Evolutionary conservation across 2,329 filamentous ascomycete species (phyloP), one percentile per base, ranked within the genome.

Genomic region (Penicillium sp.): DNA sequence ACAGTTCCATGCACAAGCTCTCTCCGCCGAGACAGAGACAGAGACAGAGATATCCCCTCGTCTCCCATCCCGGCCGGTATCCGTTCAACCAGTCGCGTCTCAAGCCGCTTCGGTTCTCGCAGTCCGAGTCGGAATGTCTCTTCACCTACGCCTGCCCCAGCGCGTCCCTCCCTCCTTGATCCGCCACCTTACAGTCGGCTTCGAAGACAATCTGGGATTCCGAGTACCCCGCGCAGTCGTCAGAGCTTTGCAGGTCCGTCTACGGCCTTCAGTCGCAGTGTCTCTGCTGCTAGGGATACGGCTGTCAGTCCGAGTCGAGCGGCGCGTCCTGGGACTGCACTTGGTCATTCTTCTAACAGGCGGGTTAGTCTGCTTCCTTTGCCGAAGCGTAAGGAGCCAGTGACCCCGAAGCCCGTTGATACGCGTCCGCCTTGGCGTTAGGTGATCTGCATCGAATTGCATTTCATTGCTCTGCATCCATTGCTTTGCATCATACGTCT

Each of bases 171-270:
- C 1, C 37, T 60, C 22, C 56, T 72, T n/a, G 70, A 72, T 42
- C 70, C 70, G n/a, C 69, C 69, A 10, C 69, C 70, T 19, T 73
- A 73, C 53, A 68, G 67, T 58, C 71, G 72, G 48, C 66, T 72
- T 25, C 65, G 64, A 44, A 63, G 65, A 46, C 54, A 58, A 9
- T 47, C 62, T 1, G 55, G 50, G 2, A 47, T 71, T 25, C 35
- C 56, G 4, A 66, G 62, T 36, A 59, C 61, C 6, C 67, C 70
- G 22, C 69, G 71, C 46, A 71, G 57, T 52, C 64, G 69, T 37
- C 67, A 69, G 50, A 73, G 72, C 57, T 71, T 67, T 53, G 65
- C 69, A 11, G 68, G 68, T 3, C 35, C 58, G 12, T 19, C 45
- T 14, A 42, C 52, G 2, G 55, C 62, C 13, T 67, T 69, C 40